Conservation (phyloP, 306 rosid species). For the Cucurbita ficifolia region DNA sequence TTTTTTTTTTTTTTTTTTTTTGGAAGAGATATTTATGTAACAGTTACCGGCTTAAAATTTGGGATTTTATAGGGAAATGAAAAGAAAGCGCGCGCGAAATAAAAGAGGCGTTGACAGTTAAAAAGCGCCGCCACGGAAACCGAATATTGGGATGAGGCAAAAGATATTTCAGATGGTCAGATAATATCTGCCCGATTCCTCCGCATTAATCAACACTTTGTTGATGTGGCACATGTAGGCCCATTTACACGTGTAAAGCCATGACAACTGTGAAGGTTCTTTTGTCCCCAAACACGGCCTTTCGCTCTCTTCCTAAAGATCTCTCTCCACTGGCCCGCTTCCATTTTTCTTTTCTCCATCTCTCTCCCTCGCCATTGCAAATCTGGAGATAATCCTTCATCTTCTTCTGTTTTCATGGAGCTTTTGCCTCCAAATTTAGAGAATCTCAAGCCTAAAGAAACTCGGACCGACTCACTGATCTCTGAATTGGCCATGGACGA, state of each 20-base stretch:
- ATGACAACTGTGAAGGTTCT: constrained; percentile 40
- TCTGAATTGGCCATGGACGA: neutral
- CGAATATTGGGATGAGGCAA: neutral
- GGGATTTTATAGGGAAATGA: neutral
- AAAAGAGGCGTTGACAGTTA: neutral
- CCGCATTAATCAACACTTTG: neutral
- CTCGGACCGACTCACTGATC: constrained; percentile 12
- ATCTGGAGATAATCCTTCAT: neutral
- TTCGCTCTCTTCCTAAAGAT: constrained; percentile 12
- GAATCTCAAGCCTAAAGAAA: constrained; percentile 5
- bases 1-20: too few relatives aligned
- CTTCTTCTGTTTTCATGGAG: neutral
- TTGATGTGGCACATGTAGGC: constrained; percentile 48
- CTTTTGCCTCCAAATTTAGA: constrained; percentile 13
- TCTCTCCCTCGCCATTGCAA: neutral
- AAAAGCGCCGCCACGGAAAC: neutral
- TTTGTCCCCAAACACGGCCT: constrained; percentile 23
- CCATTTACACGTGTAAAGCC: constrained; percentile 72
- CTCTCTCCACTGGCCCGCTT: constrained; percentile 1
- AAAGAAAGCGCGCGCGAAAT: neutral
- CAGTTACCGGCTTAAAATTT: neutral
- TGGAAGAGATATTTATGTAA: neutral
- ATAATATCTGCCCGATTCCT: constrained; percentile 32
- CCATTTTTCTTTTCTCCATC: neutral
- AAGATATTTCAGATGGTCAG: constrained; percentile 10